Percentiles rank a stretch among this genome's conserved stretches.
Conservation (phyloP, 2,329 filamentous ascomycete genomes). For the Penicillium sumatraense region DNA sequence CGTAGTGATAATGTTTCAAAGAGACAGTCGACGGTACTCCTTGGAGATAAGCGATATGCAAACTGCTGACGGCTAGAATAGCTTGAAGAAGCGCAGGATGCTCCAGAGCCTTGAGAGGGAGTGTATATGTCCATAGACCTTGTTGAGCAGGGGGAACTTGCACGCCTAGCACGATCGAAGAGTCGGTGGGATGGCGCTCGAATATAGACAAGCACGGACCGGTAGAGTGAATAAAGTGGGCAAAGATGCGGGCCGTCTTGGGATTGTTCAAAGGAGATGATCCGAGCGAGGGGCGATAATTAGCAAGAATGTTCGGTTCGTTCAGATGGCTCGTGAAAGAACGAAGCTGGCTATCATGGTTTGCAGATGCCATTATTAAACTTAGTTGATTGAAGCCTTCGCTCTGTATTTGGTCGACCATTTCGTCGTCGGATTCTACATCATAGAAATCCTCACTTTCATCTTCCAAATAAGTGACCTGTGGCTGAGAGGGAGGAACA, state of each 20-base stretch:
- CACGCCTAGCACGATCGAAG: conserved; percentile 67
- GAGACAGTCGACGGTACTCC: conserved; percentile 75
- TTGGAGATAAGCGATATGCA: conserved; percentile 86
- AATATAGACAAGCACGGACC: conserved; percentile 85
- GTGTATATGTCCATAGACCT: conserved; percentile 70
- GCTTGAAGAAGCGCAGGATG: conserved; percentile 88
- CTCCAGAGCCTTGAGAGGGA: conserved; percentile 81
- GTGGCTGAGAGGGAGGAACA: conserved; percentile 19
- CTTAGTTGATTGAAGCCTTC: conserved; percentile 45
- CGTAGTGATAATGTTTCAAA: conserved; percentile 88
- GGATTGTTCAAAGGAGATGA: conserved; percentile 78
- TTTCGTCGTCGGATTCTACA: conserved; percentile 65
- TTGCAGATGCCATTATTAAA: conserved; percentile 50
- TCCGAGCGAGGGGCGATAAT: conserved; percentile 67
- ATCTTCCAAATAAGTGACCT: conserved; percentile 51
- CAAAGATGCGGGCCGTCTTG: conserved; percentile 81
- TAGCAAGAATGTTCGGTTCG: conserved; percentile 59
- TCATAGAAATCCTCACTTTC: conserved; percentile 67
- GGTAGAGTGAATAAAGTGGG: conserved; percentile 89
- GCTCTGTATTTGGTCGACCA: conserved; percentile 43
- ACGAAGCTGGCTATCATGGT: conserved; percentile 52
- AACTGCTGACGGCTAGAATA: conserved; percentile 81
- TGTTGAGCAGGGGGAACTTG: conserved; percentile 65
- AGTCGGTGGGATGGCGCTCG: conserved; percentile 78
- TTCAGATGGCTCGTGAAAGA: conserved; percentile 55